Evolutionary conservation across 2,329 filamentous ascomycete genomes (phyloP).

Genomic region (Talaromyces sp.): DNA sequence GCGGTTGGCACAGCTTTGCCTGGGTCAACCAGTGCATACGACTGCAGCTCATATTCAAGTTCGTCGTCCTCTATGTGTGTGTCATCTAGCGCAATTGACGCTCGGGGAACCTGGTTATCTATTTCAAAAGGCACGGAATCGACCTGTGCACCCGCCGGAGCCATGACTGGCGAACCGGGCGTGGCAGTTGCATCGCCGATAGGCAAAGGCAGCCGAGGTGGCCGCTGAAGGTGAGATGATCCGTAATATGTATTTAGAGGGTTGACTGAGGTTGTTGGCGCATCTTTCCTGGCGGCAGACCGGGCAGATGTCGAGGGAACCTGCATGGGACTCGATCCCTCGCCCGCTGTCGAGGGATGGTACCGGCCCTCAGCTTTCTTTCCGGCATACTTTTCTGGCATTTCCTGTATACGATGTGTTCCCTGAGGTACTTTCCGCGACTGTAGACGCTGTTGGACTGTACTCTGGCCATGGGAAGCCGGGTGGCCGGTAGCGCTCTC

Average conservation of each 20-base stretch:
- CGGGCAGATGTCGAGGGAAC: conserved; percentile 27
- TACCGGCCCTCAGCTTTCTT: conserved; percentile 19
- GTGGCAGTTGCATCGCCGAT: conserved; percentile 89
- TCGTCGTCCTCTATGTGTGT: conserved; percentile 66
- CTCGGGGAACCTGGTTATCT: conserved; percentile 52
- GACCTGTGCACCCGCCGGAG: conserved; percentile 57
- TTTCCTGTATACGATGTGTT: conserved; percentile 19
- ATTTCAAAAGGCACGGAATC: conserved; percentile 42
- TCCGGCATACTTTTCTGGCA: conserved; percentile 19
- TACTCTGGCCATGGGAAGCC: conserved; percentile 28
- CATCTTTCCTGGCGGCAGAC: conserved; percentile 21
- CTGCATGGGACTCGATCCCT: conserved; percentile 35
- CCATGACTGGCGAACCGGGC: conserved; percentile 83
- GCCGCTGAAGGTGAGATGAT: conserved; percentile 46
- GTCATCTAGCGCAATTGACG: conserved; percentile 50
- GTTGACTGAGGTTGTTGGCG: conserved; percentile 39
- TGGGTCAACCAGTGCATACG: conserved; percentile 61
- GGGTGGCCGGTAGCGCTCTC: conserved; percentile 39
- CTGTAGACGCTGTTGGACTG: conserved; percentile 38
- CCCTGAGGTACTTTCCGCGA: conserved; percentile 32
- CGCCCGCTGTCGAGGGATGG: conserved; percentile 21
- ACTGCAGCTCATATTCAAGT: conserved; percentile 66
- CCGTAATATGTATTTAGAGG: conserved; percentile 45
- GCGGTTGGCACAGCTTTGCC: conserved; percentile 75
- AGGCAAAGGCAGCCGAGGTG: conserved; percentile 82